Evolutionary conservation across 1,284 basidiomycete genomes (phyloP), one percentile per base, ranked within the genome.

Genomic region (Malassezia globosa): DNA sequence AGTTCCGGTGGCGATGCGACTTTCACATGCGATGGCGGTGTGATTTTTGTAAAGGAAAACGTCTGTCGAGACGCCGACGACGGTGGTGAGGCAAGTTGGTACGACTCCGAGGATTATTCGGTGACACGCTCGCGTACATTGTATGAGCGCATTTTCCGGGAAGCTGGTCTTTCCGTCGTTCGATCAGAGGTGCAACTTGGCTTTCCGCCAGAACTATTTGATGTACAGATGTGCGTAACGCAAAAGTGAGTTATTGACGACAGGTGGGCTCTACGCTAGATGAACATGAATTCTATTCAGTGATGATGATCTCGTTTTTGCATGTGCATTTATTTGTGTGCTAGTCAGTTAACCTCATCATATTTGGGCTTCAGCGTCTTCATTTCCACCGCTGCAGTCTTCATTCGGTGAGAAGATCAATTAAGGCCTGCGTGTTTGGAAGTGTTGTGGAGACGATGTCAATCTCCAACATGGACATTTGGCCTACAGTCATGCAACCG

Each of bases 41-140:
- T 64, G 23, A 68, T 71, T 19, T 60, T 67, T 3, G 54, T 71
- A 35, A 71, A 71, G 56, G 68, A 71, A 45, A 71, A 71, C 37
- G 64, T 71, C 0, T 68, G 65, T 49, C 46, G 37, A 13, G 68
- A 69, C 33, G 50, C 54, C 7, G 56, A 49, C n/a, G 66, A 68
- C 38, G 68, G 68, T 18, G 51, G 42, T 19, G 68, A 71, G 37
- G 44, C 58, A 7, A 60, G 61, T 3, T 64, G 66, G 58, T 71
- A 62, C 57, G 68, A 71, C 40, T 61, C 68, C 37, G 65, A 69
- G 42, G 68, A 71, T 40, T 58, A 63, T 53, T 64, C 62, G 27
- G 68, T 71, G 46, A 71, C 68, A 0, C 51, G 59, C 23, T 69
- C 68, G 5, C 58, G 53, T 16, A 55, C 62, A 24, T 61, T 65